phyloP scores from a whole-genome alignment of 1,284 basidiomycete species.

The Papiliotrema laurentii region DNA sequence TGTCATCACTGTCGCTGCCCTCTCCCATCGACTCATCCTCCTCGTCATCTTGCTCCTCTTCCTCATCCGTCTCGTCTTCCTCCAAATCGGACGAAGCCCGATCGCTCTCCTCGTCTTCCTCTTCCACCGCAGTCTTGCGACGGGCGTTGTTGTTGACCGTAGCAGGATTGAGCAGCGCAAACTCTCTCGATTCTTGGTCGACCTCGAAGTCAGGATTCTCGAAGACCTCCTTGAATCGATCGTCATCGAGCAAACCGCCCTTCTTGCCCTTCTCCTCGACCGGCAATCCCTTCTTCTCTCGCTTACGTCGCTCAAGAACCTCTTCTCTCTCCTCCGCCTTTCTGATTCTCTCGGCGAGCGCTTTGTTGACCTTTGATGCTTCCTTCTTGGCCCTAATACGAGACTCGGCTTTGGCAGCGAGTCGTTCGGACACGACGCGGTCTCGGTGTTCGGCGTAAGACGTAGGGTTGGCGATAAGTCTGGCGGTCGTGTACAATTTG shows the following conservation, averaged over 20 bases:
- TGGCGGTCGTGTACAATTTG: constrained; percentile 91
- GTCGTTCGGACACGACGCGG: constrained; percentile 75
- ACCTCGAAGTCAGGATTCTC: constrained; percentile 92
- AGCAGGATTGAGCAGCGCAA: constrained; percentile 84
- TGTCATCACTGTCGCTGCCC: constrained; percentile 52
- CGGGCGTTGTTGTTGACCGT: constrained; percentile 51
- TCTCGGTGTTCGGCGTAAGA: constrained; percentile 93
- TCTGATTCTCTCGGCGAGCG: constrained; percentile 78
- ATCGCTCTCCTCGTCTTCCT: constrained; percentile 84
- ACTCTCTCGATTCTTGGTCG: constrained; percentile 83
- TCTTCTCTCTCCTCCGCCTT: constrained; percentile 67
- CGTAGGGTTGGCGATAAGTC: constrained; percentile 92
- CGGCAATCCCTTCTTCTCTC: constrained; percentile 50
- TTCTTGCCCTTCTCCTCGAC: constrained; percentile 49
- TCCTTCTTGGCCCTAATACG: constrained; percentile 79
- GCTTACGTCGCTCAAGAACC: constrained; percentile 61
- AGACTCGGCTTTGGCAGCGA: constrained; percentile 89
- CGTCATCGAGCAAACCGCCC: constrained; percentile 69
- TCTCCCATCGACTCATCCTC: constrained; percentile 52
- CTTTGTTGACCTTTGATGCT: constrained; percentile 77
- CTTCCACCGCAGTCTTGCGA: constrained; percentile 74
- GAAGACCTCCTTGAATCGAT: constrained; percentile 87
- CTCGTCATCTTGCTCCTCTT: constrained; percentile 42
- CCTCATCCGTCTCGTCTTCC: constrained; percentile 37
- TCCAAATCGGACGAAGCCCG: constrained; percentile 64